phyloP scores from a whole-genome alignment of 345 rosid species.

The Clausena lansium region DNA sequence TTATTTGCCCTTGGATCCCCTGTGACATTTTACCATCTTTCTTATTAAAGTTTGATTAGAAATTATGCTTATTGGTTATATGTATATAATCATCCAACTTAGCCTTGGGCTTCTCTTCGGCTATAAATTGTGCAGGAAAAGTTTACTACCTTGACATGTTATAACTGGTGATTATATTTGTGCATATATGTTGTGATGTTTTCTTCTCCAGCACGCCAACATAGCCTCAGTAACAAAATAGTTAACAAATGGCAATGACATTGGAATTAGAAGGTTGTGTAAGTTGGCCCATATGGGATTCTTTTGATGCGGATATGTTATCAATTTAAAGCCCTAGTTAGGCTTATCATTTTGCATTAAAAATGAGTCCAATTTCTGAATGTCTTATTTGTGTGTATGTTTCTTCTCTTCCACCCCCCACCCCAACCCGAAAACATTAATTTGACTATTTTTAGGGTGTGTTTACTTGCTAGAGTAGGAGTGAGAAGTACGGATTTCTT shows the following conservation, averaged over 20 bases:
- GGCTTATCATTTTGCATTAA: background rate
- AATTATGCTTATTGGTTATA: background rate
- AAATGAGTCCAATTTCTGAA: background rate
- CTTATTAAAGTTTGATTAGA: background rate
- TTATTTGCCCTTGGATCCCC: background rate
- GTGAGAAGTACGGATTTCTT: no score
- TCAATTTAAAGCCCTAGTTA: background rate
- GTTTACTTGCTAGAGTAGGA: no score
- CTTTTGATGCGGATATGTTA: background rate
- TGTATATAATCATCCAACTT: background rate
- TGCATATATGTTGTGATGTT: background rate
- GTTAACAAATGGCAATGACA: background rate
- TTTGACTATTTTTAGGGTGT: no score
- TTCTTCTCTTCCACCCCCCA: no score
- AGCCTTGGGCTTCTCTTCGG: background rate
- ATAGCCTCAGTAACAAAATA: background rate
- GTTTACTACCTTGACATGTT: background rate
- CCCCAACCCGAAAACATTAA: no score
- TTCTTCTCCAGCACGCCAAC: background rate
- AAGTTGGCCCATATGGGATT: background rate
- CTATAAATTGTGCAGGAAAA: background rate
- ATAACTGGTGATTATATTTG: background rate
- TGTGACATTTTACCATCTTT: background rate
- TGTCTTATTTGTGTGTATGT: background rate
- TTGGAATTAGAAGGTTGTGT: background rate